These are phyloP conservation scores for Boletus pseudo-olivaceus DNA, from an alignment of 768 basidiomycete species.

Conservation along the genomic window DNA sequence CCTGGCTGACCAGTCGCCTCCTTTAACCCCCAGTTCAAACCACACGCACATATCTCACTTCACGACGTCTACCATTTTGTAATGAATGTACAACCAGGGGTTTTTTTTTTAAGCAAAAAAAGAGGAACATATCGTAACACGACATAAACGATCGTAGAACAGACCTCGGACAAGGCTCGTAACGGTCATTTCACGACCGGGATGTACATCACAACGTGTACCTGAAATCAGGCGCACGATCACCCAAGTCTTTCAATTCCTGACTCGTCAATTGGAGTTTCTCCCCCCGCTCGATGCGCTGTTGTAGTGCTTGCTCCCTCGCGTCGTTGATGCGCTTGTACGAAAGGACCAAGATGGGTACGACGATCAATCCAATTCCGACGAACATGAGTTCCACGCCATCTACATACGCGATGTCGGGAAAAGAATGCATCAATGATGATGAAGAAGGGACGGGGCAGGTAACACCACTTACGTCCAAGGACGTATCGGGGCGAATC, in stretches of 20 bases:
- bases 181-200: too few species aligned
- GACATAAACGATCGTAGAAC: neutral
- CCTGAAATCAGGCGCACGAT: constrained; percentile 60
- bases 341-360: constrained; percentile 45
- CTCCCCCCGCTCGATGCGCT: constrained; percentile 18
- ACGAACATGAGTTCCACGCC: constrained; percentile 66
- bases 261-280: constrained; percentile 11
- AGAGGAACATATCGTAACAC: too few species aligned
- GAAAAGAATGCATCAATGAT: neutral
- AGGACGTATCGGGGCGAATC: constrained; percentile 60
- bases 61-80: neutral
- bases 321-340: constrained; percentile 56
- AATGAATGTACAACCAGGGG: too few species aligned
- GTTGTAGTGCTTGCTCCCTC: constrained; percentile 37
- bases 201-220: constrained; percentile 40
- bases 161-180: neutral
- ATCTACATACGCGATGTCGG: constrained; percentile 34
- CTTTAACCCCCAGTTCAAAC: neutral
- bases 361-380: constrained; percentile 54
- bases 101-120: too few species aligned
- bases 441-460: neutral
- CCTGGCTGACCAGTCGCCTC: neutral
- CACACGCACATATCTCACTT: neutral
- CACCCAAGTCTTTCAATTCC: constrained; percentile 42
- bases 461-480: constrained; percentile 47